These are phyloP conservation scores for Aspergillus costaricaensis DNA, from an alignment of 2,329 filamentous ascomycete genomes.

Conservation along the genomic window DNA sequence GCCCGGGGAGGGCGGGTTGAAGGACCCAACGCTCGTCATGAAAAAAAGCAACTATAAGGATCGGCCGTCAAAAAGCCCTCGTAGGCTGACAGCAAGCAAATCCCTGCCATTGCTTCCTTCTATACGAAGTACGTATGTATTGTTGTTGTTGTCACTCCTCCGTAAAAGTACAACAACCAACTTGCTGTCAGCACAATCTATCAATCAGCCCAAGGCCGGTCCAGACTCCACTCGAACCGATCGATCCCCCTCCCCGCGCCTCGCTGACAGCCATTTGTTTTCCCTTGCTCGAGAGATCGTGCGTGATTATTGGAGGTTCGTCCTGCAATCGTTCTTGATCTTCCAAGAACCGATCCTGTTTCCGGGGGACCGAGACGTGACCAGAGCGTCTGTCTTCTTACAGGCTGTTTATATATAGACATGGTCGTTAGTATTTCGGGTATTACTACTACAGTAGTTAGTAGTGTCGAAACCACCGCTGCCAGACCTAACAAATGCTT, in stretches of 20 bases:
- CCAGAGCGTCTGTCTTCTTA: not conserved
- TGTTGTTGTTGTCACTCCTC: not conserved
- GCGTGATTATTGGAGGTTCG: slow-evolving; percentile 17
- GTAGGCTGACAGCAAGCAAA: not conserved
- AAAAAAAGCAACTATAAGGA: slow-evolving; percentile 7
- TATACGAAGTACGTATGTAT: not conserved
- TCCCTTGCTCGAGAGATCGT: slow-evolving; percentile 8
- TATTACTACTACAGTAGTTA: too few species aligned
- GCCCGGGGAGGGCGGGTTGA: slow-evolving; percentile 24
- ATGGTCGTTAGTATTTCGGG: too few species aligned
- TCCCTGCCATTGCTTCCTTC: not conserved
- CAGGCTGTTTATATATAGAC: not conserved
- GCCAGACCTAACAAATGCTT: not conserved
- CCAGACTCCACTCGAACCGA: slow-evolving; percentile 14
- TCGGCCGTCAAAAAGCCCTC: slow-evolving; percentile 17
- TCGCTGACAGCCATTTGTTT: not conserved
- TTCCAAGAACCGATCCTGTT: slow-evolving; percentile 14
- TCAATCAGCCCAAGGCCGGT: slow-evolving; percentile 7
- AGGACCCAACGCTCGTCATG: slow-evolving; percentile 22
- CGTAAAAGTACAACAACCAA: not conserved
- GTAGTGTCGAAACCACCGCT: not conserved
- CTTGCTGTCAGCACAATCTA: not conserved
- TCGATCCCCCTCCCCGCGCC: not conserved
- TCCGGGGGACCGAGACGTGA: slow-evolving; percentile 14
- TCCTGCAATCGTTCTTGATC: slow-evolving; percentile 10